A percentile compares a stretch with the other conserved stretches of the same genome.
Evolutionary conservation across 306 rosid species (phyloP).

Genomic region (Oemleria cerasiformis): DNA sequence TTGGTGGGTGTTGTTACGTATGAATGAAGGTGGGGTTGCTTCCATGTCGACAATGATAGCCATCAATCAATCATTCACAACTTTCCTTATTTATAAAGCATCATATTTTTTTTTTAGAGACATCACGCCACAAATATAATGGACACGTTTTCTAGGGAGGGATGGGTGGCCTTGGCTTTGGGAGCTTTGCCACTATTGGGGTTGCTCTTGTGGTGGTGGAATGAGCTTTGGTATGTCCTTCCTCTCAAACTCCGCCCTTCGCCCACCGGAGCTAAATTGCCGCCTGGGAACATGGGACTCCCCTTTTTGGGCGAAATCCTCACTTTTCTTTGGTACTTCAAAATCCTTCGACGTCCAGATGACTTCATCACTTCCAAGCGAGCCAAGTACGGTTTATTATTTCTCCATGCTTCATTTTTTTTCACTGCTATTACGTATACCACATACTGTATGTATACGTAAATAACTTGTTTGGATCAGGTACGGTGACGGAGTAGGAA

Average conservation of each 20-base stretch:
- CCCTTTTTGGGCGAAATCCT: conserved; percentile 27
- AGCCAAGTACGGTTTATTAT: conserved; percentile 28
- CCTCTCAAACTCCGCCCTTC: conserved; percentile 2
- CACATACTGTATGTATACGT: no score
- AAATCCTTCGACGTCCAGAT: conserved; percentile 39
- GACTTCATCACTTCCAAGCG: conserved; percentile 36
- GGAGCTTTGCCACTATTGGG: conserved; percentile 26
- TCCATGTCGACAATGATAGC: no score
- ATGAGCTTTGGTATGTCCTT: conserved; percentile 30
- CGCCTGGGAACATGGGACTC: conserved; percentile 32
- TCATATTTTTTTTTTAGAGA: no score
- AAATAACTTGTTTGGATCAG: background rate
- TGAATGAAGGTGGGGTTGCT: no score
- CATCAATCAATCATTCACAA: no score
- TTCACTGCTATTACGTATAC: no score
- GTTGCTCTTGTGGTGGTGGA: conserved; percentile 39
- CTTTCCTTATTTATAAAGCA: no score
- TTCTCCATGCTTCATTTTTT: background rate
- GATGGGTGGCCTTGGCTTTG: conserved; percentile 19
- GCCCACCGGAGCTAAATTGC: conserved; percentile 11
- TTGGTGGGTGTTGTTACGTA: no score
- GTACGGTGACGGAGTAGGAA: conserved; percentile 32
- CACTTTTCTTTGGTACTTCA: conserved; percentile 47
- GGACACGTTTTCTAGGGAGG: background rate
- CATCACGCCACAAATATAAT: no score